A percentile compares a stretch with the other conserved stretches of the same genome.
phyloP scores from a whole-genome alignment of 2,329 filamentous ascomycete species.

The Cordyceps javanica region DNA sequence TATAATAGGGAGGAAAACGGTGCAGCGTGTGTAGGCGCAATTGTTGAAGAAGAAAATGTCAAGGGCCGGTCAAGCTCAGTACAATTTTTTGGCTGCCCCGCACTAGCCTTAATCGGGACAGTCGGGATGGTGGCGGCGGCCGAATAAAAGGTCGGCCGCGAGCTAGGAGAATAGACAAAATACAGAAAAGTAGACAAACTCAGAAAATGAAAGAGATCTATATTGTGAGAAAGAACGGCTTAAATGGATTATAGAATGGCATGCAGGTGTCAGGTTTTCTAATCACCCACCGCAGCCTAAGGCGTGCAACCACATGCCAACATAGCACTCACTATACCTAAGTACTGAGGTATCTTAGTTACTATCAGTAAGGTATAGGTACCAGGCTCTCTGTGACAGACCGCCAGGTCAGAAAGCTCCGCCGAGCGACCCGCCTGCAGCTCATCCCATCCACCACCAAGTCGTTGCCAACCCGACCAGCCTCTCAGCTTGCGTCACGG shows the following conservation, averaged over 20 bases:
- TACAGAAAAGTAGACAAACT: neutral
- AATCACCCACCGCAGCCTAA: too few relatives aligned
- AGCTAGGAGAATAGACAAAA: neutral
- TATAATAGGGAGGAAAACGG: neutral
- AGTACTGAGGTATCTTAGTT: too few relatives aligned
- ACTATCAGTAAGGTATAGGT: too few relatives aligned
- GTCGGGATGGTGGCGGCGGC: neutral
- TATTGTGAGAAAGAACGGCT: too few relatives aligned
- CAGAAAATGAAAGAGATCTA: too few relatives aligned
- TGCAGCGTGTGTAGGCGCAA: neutral
- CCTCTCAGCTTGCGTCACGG: constrained; percentile 14
- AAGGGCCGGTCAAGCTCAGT: neutral
- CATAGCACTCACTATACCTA: too few relatives aligned
- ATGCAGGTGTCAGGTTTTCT: too few relatives aligned
- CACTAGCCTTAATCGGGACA: constrained; percentile 9
- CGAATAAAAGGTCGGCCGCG: neutral
- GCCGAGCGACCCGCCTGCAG: constrained; percentile 1
- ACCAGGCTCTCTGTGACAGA: too few relatives aligned
- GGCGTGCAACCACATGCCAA: too few relatives aligned
- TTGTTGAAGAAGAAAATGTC: neutral
- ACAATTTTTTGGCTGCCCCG: constrained; percentile 12
- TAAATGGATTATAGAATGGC: too few relatives aligned
- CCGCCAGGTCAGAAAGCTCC: neutral
- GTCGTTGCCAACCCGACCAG: constrained; percentile 2
- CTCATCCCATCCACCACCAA: neutral